Evolutionary conservation across 2,329 filamentous ascomycete genomes (phyloP), one percentile per base, ranked within the genome.

Genomic region (Claviceps pazoutovae): DNA sequence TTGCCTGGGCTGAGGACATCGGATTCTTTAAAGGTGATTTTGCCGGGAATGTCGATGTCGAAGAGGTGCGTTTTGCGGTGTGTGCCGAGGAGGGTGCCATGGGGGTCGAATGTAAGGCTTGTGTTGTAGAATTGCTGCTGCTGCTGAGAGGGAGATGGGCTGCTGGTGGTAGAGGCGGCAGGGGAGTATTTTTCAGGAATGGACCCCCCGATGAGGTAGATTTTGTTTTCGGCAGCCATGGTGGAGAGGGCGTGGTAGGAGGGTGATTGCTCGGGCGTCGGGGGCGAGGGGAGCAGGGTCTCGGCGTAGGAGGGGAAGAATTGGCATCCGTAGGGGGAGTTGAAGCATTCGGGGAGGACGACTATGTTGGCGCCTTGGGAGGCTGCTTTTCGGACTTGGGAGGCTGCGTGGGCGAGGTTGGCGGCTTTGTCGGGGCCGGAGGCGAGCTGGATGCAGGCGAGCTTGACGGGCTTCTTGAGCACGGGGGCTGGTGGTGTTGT

Each of bases 321-420:
- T 63, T 88, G 68, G 58, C 83, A 89, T 58, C 93, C 93, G 69
- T 98, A 98, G 8, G 93, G 93, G 43, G 87, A 94, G 74, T 98
- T 98, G 81, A 98, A 98, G 76, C 93, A 98, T 73, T 98, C 93
- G 38, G 93, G 93, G 17, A 98, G 79, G 37, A 97, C 88, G 57
- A 97, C 83, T 54, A 98, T 82, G 53, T 86, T 82, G 54, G 91
- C 88, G 58, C 91, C 91, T 3, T 72, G 72, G 26, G 73, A 68
- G 23, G 88, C 84, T 5, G 93, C 91, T 66, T 88, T 83, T 56
- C 88, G 78, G 53, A 97, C 89, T 65, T 93, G 90, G 44, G 76
- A 74, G 53, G 86, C 84, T 13, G 93, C 91, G 65, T 84, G 84
- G 21, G 76, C 65, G 56, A 98, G 87, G 70, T 98, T 98, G 58